Conservation (phyloP, 768 basidiomycete species). For the Mycena filopes region DNA sequence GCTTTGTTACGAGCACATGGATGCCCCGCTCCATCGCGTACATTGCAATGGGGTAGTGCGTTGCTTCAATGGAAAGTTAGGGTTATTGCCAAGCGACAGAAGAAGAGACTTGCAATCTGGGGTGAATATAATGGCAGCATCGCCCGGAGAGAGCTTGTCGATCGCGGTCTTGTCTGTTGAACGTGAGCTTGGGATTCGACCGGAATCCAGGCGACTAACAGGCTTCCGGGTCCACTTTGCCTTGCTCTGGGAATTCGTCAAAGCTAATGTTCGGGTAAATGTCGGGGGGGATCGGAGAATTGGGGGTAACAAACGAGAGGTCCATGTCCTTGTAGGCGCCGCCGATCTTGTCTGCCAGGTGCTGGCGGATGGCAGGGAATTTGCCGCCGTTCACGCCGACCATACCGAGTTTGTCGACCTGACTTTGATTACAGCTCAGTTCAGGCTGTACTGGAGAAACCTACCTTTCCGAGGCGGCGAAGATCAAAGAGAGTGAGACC, state of each 20-base stretch:
- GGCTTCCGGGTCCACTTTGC: slow-evolving; percentile 77
- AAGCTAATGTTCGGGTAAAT: slow-evolving; percentile 59
- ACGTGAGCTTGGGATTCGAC: neutral
- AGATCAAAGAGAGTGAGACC: slow-evolving; percentile 92
- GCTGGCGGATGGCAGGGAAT: slow-evolving; percentile 86
- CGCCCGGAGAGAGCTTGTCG: slow-evolving; percentile 78
- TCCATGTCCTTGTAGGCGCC: slow-evolving; percentile 90
- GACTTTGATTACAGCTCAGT: slow-evolving; percentile 6
- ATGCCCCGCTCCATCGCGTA: slow-evolving; percentile 88
- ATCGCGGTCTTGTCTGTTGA: slow-evolving; percentile 83
- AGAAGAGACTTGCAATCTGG: slow-evolving; percentile 76
- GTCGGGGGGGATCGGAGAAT: slow-evolving; percentile 2
- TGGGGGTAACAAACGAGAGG: slow-evolving; percentile 63
- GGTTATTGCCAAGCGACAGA: neutral
- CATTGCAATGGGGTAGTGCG: slow-evolving; percentile 86
- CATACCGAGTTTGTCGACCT: slow-evolving; percentile 84
- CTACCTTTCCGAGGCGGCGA: slow-evolving; percentile 81
- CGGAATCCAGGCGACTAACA: slow-evolving; percentile 60
- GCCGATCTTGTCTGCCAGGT: slow-evolving; percentile 85
- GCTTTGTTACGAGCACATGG: slow-evolving; percentile 94
- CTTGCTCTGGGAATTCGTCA: slow-evolving; percentile 80
- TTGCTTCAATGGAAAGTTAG: slow-evolving; percentile 55
- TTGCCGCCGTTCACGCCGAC: slow-evolving; percentile 90
- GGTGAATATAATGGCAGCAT: slow-evolving; percentile 94
- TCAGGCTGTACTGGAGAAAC: slow-evolving; percentile 31